phyloP scores from a whole-genome alignment of 2,329 filamentous ascomycete genomes.

The Pestalotiopsis sp. region DNA sequence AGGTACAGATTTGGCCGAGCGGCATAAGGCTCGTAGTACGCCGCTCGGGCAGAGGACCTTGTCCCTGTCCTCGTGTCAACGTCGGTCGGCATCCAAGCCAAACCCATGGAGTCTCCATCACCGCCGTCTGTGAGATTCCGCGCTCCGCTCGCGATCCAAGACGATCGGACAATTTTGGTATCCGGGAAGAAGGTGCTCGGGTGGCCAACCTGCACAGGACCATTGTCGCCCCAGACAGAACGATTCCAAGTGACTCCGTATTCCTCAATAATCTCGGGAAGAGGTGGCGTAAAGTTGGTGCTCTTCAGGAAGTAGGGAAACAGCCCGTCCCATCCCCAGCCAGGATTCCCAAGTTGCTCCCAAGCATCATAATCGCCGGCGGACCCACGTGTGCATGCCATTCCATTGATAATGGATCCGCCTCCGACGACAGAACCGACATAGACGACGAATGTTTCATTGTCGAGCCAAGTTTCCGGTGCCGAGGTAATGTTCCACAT shows the following conservation, averaged over 20 bases:
- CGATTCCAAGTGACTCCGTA: slow-evolving; percentile 15
- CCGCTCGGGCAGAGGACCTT: slow-evolving; percentile 8
- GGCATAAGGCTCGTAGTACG: slow-evolving; percentile 11
- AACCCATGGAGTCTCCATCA: background rate
- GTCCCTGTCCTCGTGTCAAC: slow-evolving; percentile 7
- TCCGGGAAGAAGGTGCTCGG: slow-evolving; percentile 7
- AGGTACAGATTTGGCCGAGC: slow-evolving; percentile 9
- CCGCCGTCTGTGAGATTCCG: background rate
- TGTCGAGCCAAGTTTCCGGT: background rate
- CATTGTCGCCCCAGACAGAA: background rate
- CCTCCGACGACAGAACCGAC: slow-evolving; percentile 13
- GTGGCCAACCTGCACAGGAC: slow-evolving; percentile 11
- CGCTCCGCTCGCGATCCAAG: background rate
- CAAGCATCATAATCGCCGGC: slow-evolving; percentile 35
- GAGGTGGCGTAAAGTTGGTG: slow-evolving; percentile 11
- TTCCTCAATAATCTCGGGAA: slow-evolving; percentile 1
- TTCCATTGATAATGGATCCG: slow-evolving; percentile 23
- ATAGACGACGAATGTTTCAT: background rate
- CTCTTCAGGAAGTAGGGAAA: slow-evolving; percentile 31
- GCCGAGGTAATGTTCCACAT: slow-evolving; percentile 13
- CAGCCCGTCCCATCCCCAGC: slow-evolving; percentile 38
- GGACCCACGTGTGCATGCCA: slow-evolving; percentile 29
- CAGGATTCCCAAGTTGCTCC: slow-evolving; percentile 36
- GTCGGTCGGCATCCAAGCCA: slow-evolving; percentile 1
- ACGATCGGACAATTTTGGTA: background rate